Base-by-base conservation (phyloP, 2,329 filamentous ascomycete species). In the Apiospora marii region DNA sequence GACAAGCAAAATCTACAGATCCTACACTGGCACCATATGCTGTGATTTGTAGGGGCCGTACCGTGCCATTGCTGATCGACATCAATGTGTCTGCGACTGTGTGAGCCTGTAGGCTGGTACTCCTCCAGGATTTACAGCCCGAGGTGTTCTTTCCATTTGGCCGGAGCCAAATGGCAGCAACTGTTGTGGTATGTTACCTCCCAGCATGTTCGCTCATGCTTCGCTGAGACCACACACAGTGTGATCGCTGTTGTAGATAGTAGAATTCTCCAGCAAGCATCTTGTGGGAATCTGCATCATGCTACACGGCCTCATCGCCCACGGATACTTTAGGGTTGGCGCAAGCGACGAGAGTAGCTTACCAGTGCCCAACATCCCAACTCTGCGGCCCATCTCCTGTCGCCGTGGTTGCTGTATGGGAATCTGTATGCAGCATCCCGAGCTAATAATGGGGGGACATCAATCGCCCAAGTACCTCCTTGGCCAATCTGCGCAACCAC, bases 241-340 rank as follows among this genome's bases (percentile, higher is more conserved):
- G 37, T 61, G 30, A 30, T 61, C 30, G 53, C 30, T 22, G 27
- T 37, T 61, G 30, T 61, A 37, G 53, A 34, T 14, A n/a, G 14
- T 22, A 37, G 14, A 34, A 24, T 61, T 6, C 51, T 6, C 27
- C 53, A 19, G 34, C 27, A 61, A 19, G 34, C 16, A 34, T 22
- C 53, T 2, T 19, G 34, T 61, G 16, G 24, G 27, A 34, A 22
- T 16, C 27, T 41, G 58, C 41, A 30, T 8, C 34, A 58, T 58
- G 34, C 34, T 64, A 64, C 58, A 64, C 58, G 34, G 58, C 58
- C 58, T 61, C 53, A 37, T 34, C 53, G 7, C 30, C 19, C 53
- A 61, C 8, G 14, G 1, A 61, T 2, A 37, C 30, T 3, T 12
- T 13, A 10, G 22, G 16, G 27, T 10, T 30, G 19, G 53, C 16